phyloP scores from a whole-genome alignment of 495 filamentous ascomycete species.

The Entonaema liquescens region DNA sequence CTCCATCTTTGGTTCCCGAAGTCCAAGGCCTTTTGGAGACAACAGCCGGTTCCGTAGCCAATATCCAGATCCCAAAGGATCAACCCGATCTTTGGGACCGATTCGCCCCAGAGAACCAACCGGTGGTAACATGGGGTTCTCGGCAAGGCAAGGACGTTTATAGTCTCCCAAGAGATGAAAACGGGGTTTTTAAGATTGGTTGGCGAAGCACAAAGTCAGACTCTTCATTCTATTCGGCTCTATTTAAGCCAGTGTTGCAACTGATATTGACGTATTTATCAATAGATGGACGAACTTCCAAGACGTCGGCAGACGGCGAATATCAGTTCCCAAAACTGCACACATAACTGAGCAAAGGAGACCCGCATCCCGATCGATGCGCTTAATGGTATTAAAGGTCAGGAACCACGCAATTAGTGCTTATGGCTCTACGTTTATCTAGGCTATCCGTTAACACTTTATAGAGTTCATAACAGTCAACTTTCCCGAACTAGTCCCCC shows the following conservation, averaged over 20 bases:
- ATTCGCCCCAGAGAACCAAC: slow-evolving; percentile 49
- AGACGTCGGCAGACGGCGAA: slow-evolving; percentile 25
- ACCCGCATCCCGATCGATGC: slow-evolving; percentile 50
- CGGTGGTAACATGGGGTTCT: slow-evolving; percentile 47
- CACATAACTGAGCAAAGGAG: slow-evolving; percentile 43
- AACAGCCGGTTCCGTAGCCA: slow-evolving; percentile 54
- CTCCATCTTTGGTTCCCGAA: slow-evolving; percentile 44
- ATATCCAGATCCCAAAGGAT: slow-evolving; percentile 46
- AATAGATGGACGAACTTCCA: slow-evolving; percentile 40
- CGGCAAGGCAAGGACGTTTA: slow-evolving; percentile 50
- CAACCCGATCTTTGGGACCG: slow-evolving; percentile 44
- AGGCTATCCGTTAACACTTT: background rate
- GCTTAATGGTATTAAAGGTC: slow-evolving; percentile 44
- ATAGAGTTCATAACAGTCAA: slow-evolving; percentile 36
- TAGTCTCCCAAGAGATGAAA: slow-evolving; percentile 51
- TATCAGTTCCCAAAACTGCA: slow-evolving; percentile 39
- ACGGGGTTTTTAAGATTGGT: slow-evolving; percentile 56
- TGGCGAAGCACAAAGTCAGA: slow-evolving; percentile 57
- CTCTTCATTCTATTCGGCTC: slow-evolving; percentile 1
- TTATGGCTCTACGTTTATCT: background rate
- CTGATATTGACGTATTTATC: background rate
- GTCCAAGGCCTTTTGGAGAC: slow-evolving; percentile 52
- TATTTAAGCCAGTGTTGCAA: background rate
- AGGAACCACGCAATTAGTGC: slow-evolving; percentile 23
- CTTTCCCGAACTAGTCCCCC: slow-evolving; percentile 52